Evolutionary conservation across 169 alveolate genomes (phyloP).

Genomic region (Plasmodium billcollinsi): DNA sequence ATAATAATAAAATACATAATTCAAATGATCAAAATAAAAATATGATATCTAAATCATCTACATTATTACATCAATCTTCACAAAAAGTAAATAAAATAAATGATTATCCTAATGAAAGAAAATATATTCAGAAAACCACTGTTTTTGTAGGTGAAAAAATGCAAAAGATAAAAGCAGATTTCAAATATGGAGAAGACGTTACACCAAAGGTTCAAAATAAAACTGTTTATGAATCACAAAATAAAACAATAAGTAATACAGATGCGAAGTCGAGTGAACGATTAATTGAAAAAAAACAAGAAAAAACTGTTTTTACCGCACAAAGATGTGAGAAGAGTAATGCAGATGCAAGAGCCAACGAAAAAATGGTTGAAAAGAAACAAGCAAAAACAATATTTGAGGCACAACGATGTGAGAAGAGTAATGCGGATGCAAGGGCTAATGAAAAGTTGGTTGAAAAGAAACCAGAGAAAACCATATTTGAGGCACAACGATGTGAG

Average conservation of each 20-base stretch:
- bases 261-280: slow-evolving; percentile 27
- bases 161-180: slow-evolving; percentile 66
- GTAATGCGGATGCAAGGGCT: slow-evolving; percentile 61
- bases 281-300: slow-evolving; percentile 15
- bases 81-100: slow-evolving; percentile 37
- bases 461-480: slow-evolving; percentile 27
- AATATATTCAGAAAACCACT: slow-evolving; percentile 20
- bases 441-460: slow-evolving; percentile 10
- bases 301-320: slow-evolving; percentile 16
- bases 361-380: not conserved
- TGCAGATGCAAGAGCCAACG: slow-evolving; percentile 48
- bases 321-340: slow-evolving; percentile 28
- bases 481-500: slow-evolving; percentile 42
- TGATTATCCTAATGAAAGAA: slow-evolving; percentile 38
- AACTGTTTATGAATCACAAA: slow-evolving; percentile 14
- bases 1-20: not conserved
- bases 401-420: slow-evolving; percentile 25
- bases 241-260: slow-evolving; percentile 14
- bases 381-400: slow-evolving; percentile 41
- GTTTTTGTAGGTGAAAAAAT: slow-evolving; percentile 72
- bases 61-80: not conserved
- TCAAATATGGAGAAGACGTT: slow-evolving; percentile 70
- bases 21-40: not conserved
- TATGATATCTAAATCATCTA: not conserved
- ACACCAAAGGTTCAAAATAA: not conserved